Evolutionary conservation across 148 eudicot genomes (phyloP).

Genomic region (Fagopyrum esculentum): DNA sequence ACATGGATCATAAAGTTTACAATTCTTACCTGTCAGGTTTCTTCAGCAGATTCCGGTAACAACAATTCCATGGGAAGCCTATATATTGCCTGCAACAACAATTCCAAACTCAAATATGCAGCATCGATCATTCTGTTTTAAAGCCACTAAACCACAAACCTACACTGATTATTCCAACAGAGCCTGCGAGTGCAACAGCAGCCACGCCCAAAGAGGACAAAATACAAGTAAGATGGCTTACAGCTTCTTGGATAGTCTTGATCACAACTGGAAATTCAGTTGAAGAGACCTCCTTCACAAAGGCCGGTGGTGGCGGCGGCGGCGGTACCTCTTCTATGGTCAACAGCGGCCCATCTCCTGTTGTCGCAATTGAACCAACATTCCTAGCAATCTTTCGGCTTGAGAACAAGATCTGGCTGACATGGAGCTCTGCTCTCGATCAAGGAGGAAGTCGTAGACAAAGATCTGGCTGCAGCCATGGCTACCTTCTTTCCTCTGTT

Average conservation of each 20-base stretch:
- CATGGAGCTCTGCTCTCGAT: slow-evolving; percentile 41
- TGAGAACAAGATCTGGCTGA: slow-evolving; percentile 31
- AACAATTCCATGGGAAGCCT: slow-evolving; percentile 81
- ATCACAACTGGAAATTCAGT: slow-evolving; percentile 57
- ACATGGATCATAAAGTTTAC: no score
- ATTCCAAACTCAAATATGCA: not conserved
- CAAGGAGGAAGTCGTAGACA: slow-evolving; percentile 43
- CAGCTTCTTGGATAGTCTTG: slow-evolving; percentile 59
- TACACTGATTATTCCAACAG: slow-evolving; percentile 71
- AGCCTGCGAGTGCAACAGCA: slow-evolving; percentile 49
- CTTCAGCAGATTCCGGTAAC: slow-evolving; percentile 64
- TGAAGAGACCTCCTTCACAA: slow-evolving; percentile 22
- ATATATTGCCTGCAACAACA: slow-evolving; percentile 64
- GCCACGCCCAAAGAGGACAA: slow-evolving; percentile 53
- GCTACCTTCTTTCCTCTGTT: slow-evolving; percentile 12
- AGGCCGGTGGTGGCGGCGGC: not conserved
- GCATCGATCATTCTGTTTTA: not conserved
- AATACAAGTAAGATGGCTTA: slow-evolving; percentile 19
- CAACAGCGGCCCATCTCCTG: slow-evolving; percentile 57
- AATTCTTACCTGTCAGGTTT: slow-evolving; percentile 90
- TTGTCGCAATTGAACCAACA: slow-evolving; percentile 62
- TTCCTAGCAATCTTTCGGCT: slow-evolving; percentile 70
- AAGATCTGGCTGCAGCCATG: slow-evolving; percentile 58
- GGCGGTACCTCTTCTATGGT: slow-evolving; percentile 10
- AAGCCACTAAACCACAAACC: slow-evolving; percentile 9